Base-by-base conservation (phyloP, 208 protist genomes). In the Ichthyophonus hoferi region DNA sequence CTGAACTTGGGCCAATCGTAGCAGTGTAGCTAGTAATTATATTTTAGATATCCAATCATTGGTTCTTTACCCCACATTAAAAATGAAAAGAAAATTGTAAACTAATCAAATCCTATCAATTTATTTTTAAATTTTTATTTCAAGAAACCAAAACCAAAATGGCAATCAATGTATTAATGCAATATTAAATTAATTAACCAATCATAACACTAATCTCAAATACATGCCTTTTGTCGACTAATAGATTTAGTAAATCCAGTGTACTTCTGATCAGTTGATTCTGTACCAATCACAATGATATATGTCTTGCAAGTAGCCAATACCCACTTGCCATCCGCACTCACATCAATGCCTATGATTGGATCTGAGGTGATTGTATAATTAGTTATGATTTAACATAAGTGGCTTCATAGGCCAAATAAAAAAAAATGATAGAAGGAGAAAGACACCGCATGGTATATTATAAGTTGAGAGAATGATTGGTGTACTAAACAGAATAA, bases 281-380 rank as follows among this genome's bases (percentile, higher is more conserved):
- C 40, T 1, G 93, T 92, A 1, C 78, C 38, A 1, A 93, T 89
- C 7, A 95, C 43, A 1, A 95, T 14, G 14, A 95, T 83, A 79
- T 95, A 95, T n/a, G 34, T 91, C 37, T 90, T 58, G 37, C 92
- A 94, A 0, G 94, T 95, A 0, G 93, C 94, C 34, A 95, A 83
- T 0, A 95, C 86, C 91, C 93, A 95, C 35, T 91, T 82, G 1
- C 94, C 94, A 58, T 95, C 94, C 31, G 42, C 81, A 1, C 91
- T 94, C 1, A 91, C 90, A 42, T 95, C 94, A 33, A 95, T 92
- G 31, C 86, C 92, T 34, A 94, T 88, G 31, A 95, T 93, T 7
- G 92, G 88, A 76, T 95, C 92, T 91, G 82, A n/a, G n/a, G n/a
- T n/a, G n/a, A n/a, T n/a, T n/a, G n/a, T n/a, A n/a, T n/a, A n/a